A percentile compares a stretch with the other conserved stretches of the same genome.
These are phyloP conservation scores for Colletotrichum sp. DNA, from an alignment of 2,329 filamentous ascomycete genomes.

Conservation along the genomic window DNA sequence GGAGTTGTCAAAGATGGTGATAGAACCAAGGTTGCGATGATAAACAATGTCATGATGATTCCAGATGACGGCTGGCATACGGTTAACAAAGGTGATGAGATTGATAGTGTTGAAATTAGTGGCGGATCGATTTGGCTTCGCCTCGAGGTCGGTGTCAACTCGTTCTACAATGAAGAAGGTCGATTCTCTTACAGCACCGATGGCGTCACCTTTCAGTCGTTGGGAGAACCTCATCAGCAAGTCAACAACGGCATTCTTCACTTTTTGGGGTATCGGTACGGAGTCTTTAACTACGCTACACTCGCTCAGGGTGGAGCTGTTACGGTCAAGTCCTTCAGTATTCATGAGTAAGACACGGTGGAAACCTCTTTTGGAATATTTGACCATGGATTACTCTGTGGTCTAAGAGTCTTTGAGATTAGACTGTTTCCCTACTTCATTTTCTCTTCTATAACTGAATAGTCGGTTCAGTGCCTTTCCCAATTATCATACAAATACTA, in stretches of 20 bases:
- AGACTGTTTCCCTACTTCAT: accelerated
- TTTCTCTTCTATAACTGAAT: neutral
- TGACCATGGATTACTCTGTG: neutral
- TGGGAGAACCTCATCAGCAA: neutral
- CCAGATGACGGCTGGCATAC: neutral
- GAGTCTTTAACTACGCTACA: neutral
- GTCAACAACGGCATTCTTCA: neutral
- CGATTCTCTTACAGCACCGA: neutral
- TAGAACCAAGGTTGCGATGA: neutral
- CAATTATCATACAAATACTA: accelerated
- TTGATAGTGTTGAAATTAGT: neutral
- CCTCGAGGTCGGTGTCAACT: neutral
- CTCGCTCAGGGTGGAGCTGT: neutral
- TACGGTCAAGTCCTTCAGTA: neutral
- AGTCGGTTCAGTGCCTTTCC: accelerated
- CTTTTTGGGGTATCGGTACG: neutral
- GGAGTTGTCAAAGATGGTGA: neutral
- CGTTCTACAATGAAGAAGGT: neutral
- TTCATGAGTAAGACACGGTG: neutral
- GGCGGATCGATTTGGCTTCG: neutral
- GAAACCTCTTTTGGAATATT: neutral
- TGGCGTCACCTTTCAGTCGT: neutral
- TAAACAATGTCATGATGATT: neutral
- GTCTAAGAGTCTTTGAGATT: accelerated
- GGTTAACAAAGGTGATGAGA: neutral